Evolutionary conservation across 2,329 filamentous ascomycete genomes (phyloP).

Genomic region (Ophiocordyceps camponoti-saundersi): DNA sequence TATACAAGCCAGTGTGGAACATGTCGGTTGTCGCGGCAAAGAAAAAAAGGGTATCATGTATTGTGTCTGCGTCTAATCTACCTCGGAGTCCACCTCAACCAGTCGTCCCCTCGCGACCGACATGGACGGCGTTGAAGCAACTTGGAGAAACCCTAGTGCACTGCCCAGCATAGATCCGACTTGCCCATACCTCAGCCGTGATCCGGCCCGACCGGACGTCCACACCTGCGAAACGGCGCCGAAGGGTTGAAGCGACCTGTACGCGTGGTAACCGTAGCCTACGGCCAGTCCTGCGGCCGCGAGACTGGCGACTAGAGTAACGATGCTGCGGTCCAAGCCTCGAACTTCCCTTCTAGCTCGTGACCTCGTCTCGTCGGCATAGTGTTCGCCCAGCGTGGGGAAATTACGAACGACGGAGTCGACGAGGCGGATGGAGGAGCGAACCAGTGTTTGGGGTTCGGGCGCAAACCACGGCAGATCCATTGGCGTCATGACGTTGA

Average conservation of each 20-base stretch:
- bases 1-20: too few species aligned
- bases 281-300: slow-evolving; percentile 20
- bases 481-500: slow-evolving; percentile 12
- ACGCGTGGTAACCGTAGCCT: slow-evolving; percentile 21
- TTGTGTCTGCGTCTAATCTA: slow-evolving; percentile 10
- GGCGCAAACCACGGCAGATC: slow-evolving; percentile 12
- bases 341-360: slow-evolving; percentile 15
- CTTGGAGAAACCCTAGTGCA: slow-evolving; percentile 12
- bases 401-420: slow-evolving; percentile 17
- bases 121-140: slow-evolving; percentile 4
- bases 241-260: slow-evolving; percentile 24
- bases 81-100: slow-evolving; percentile 17
- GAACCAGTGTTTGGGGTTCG: slow-evolving; percentile 6
- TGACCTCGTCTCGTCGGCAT: slow-evolving; percentile 18
- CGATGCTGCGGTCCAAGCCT: slow-evolving; percentile 15
- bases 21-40: not conserved
- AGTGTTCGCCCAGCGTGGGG: slow-evolving; percentile 18
- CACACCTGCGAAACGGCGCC: slow-evolving; percentile 27
- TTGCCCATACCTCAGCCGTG: slow-evolving; percentile 26
- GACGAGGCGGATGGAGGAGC: slow-evolving; percentile 13
- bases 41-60: slow-evolving; percentile 3
- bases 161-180: slow-evolving; percentile 26
- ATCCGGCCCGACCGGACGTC: slow-evolving; percentile 13
- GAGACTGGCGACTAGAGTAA: slow-evolving; percentile 15
- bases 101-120: slow-evolving; percentile 8